A percentile compares a stretch with the other conserved stretches of the same genome.
These are phyloP conservation scores for Pyrenochaeta sp. DNA, from an alignment of 2,329 filamentous ascomycete species.

Conservation along the genomic window DNA sequence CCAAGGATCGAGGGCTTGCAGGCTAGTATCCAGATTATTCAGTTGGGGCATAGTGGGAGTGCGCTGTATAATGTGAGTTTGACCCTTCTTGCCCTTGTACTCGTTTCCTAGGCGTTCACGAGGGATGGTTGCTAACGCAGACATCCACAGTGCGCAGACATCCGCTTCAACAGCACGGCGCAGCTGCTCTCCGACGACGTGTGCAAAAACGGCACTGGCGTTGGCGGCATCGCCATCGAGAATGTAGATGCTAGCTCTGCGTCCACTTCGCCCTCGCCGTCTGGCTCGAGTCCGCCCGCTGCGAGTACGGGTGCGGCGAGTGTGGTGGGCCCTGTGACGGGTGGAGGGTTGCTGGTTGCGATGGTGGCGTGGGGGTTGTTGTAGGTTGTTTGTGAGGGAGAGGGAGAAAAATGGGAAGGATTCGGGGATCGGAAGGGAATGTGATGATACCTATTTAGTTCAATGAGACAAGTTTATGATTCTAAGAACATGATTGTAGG, in stretches of 20 bases:
- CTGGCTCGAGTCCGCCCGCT: constrained; percentile 3
- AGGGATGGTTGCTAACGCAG: constrained; percentile 4
- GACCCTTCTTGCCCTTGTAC: too few relatives aligned
- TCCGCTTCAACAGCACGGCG: constrained; percentile 51
- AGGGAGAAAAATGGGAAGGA: too few relatives aligned
- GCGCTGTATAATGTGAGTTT: constrained; percentile 54
- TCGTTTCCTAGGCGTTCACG: too few relatives aligned
- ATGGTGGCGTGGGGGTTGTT: constrained; percentile 28
- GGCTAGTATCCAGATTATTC: constrained; percentile 56
- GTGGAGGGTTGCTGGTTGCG: constrained; percentile 25
- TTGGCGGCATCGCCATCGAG: constrained; percentile 42
- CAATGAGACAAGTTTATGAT: too few relatives aligned
- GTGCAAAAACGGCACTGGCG: constrained; percentile 51
- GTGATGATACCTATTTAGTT: too few relatives aligned
- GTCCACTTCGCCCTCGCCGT: too few relatives aligned
- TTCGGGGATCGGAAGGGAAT: too few relatives aligned
- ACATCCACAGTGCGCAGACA: constrained; percentile 52
- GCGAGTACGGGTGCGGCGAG: constrained; percentile 22
- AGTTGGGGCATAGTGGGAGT: constrained; percentile 49
- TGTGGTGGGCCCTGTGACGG: constrained; percentile 20
- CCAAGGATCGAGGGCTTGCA: constrained; percentile 47
- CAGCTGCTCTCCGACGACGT: constrained; percentile 44
- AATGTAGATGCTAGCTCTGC: constrained; percentile 22
- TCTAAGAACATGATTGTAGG: too few relatives aligned
- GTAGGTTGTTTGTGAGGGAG: neutral